Conservation (phyloP, 192 early-diverging fungal genomes). For the Entomortierella lignicola region DNA sequence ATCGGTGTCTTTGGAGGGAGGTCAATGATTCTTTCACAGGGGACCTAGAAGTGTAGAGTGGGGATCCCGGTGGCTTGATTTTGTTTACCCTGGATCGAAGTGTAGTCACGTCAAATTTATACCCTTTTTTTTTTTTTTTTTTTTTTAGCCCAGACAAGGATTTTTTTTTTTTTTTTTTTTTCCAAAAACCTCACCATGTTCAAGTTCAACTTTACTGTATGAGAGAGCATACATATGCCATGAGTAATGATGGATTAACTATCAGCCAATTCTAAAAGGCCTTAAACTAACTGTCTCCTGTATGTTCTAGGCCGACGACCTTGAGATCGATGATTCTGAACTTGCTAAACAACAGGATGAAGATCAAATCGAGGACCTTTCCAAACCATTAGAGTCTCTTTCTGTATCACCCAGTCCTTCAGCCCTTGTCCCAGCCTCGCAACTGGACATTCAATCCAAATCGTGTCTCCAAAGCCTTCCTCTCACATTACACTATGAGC, state of each 20-base stretch:
- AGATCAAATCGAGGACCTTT: conserved; percentile 18
- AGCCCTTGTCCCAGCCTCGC: conserved; percentile 30
- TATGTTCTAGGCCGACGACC: conserved; percentile 32
- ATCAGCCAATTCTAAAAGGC: too few relatives aligned
- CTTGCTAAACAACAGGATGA: conserved; percentile 23
- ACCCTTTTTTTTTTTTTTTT: conserved; percentile 1
- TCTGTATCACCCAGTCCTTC: conserved; percentile 6
- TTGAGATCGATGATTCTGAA: conserved; percentile 41
- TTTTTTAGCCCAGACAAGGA: too few relatives aligned
- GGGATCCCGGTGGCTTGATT: conserved; percentile 48
- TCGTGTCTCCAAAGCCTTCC: conserved; percentile 30
- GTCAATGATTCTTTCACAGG: neutral
- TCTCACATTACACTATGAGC: conserved; percentile 37
- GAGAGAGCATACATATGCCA: neutral
- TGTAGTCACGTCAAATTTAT: conserved; percentile 6
- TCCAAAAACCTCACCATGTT: conserved; percentile 28
- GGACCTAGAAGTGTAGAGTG: neutral
- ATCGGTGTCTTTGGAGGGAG: neutral
- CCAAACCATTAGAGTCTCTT: conserved; percentile 23
- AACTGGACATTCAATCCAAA: conserved; percentile 24
- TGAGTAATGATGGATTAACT: too few relatives aligned
- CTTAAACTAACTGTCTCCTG: too few relatives aligned
- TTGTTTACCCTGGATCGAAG: conserved; percentile 15
- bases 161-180: neutral
- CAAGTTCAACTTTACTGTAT: conserved; percentile 55